Evolutionary conservation across 116 monocot species (phyloP).

Genomic region (Thalassia testudinum): DNA sequence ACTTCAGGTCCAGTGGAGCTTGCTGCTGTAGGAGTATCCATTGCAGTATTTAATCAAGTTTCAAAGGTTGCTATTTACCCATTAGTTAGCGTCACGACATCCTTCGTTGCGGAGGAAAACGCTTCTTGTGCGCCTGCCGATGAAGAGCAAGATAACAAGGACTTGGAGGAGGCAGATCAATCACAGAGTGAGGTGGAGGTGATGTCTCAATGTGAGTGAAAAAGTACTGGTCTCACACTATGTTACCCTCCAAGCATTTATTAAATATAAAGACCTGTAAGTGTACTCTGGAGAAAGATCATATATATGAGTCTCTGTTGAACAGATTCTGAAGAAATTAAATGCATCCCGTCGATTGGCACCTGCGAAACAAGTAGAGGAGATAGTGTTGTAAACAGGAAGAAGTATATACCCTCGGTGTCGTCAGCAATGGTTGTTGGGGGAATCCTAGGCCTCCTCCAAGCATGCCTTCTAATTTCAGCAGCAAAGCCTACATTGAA

Average conservation of each 20-base stretch:
- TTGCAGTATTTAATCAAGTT: conserved; percentile 75
- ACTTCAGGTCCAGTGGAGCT: conserved; percentile 46
- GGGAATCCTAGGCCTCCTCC: conserved; percentile 49
- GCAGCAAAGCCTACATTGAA: conserved; percentile 39
- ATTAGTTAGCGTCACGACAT: conserved; percentile 83
- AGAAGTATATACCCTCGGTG: conserved; percentile 39
- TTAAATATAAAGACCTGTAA: neutral
- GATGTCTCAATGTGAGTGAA: conserved; percentile 16
- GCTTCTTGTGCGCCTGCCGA: conserved; percentile 15
- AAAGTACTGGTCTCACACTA: neutral
- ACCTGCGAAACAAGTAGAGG: no score
- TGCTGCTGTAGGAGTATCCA: conserved; percentile 70
- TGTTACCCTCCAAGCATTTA: neutral
- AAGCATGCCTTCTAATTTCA: conserved; percentile 39
- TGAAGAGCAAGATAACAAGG: conserved; percentile 20
- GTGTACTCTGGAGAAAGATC: neutral
- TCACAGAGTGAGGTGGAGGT: conserved; percentile 12
- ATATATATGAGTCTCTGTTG: neutral
- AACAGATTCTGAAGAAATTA: neutral
- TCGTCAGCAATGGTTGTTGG: conserved; percentile 77
- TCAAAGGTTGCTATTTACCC: conserved; percentile 78
- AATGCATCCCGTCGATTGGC: no score
- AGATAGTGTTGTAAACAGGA: neutral
- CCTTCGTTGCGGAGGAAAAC: conserved; percentile 80
- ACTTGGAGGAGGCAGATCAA: conserved; percentile 19